Percentiles rank a stretch among this genome's conserved stretches.
Conservation (phyloP, 1,139 yeast species). For the Petasospora rhodanensis region DNA sequence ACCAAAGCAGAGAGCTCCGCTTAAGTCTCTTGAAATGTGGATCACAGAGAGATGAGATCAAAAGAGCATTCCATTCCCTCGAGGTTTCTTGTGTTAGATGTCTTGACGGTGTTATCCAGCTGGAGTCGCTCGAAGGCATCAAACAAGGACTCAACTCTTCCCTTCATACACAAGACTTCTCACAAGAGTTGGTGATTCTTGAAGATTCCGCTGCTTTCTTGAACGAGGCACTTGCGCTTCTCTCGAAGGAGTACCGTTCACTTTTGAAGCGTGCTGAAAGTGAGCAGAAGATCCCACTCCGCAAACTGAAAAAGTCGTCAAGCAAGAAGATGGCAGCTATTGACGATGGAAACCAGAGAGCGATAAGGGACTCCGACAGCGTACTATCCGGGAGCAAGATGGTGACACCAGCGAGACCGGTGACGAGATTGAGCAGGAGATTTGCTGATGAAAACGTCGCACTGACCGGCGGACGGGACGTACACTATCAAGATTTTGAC, state of each 20-base stretch:
- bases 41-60: conserved; percentile 8
- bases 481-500: too few relatives aligned
- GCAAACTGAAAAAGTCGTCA: conserved; percentile 3
- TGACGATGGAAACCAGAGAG: conserved; percentile 2
- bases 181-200: conserved; percentile 6
- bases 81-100: conserved; percentile 11
- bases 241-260: conserved; percentile 7
- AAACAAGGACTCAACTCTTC: conserved; percentile 10
- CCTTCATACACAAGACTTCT: conserved; percentile 2
- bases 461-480: too few relatives aligned
- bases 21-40: conserved; percentile 10
- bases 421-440: conserved; percentile 4
- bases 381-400: not conserved
- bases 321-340: conserved; percentile 3
- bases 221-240: conserved; percentile 11
- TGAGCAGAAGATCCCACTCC: conserved; percentile 8
- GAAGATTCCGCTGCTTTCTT: conserved; percentile 9
- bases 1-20: conserved; percentile 8
- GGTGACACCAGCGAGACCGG: conserved; percentile 3
- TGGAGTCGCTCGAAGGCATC: conserved; percentile 10
- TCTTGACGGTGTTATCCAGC: conserved; percentile 12
- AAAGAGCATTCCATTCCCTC: conserved; percentile 9
- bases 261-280: conserved; percentile 5
- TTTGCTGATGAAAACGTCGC: too few relatives aligned
- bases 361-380: conserved; percentile 2